Conservation (phyloP, 768 basidiomycete species). For the Lactarius sanguifluus region DNA sequence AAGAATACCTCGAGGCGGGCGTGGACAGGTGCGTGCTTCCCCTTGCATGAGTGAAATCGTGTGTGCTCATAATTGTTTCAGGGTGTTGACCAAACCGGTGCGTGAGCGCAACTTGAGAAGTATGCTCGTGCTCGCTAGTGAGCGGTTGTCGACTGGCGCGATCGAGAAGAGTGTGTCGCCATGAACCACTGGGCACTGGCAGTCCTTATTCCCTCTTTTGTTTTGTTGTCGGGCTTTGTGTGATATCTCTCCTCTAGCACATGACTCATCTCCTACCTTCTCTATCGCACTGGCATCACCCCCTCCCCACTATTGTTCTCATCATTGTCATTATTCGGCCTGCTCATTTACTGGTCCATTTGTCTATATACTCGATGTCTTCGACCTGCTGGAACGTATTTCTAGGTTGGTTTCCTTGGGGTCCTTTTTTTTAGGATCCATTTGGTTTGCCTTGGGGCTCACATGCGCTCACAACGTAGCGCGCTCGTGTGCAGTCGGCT, state of each 20-base stretch:
- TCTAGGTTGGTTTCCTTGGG: background rate
- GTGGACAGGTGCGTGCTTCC: constrained; percentile 59
- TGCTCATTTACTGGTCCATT: background rate
- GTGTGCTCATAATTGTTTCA: constrained; percentile 33
- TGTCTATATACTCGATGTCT: background rate
- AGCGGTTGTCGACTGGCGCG: constrained; percentile 32
- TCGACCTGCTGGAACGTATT: background rate
- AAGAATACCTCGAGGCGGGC: constrained; percentile 73
- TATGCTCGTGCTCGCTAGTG: constrained; percentile 45
- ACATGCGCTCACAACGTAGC: background rate
- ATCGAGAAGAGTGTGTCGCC: constrained; percentile 31
- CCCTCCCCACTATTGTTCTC: background rate
- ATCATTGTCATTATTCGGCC: background rate
- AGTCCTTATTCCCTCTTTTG: background rate
- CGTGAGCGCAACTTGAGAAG: constrained; percentile 51
- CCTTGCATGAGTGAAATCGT: constrained; percentile 3
- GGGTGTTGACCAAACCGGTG: constrained; percentile 80
- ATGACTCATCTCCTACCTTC: background rate
- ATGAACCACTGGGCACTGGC: constrained; percentile 5
- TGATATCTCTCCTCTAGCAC: background rate
- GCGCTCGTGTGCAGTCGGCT: background rate
- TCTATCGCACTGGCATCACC: background rate
- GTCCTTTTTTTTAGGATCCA: background rate
- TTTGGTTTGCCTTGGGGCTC: background rate
- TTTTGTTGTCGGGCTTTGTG: background rate